A percentile compares a stretch with the other conserved stretches of the same genome.
phyloP scores from a whole-genome alignment of 768 basidiomycete genomes.

The Suillus subaureus region DNA sequence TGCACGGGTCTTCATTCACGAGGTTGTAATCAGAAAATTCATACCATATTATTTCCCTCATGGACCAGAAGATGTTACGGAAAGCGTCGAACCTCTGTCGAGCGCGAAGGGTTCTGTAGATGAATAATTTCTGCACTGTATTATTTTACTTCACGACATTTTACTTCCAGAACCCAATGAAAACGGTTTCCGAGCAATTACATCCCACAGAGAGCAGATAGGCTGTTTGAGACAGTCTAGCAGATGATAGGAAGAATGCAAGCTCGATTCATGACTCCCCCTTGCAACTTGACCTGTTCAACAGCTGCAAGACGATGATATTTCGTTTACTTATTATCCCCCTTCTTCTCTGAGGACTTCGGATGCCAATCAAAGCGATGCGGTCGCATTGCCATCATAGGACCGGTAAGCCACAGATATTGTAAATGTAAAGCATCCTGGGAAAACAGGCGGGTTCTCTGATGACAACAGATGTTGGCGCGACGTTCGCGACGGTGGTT shows the following conservation, averaged over 20 bases:
- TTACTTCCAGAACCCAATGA: background rate
- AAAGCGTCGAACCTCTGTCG: background rate
- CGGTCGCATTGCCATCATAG: background rate
- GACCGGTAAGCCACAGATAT: background rate
- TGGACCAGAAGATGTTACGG: background rate
- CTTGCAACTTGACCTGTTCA: background rate
- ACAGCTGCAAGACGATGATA: background rate
- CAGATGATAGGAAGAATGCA: background rate
- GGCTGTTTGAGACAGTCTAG: background rate
- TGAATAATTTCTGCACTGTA: background rate
- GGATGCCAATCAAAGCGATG: background rate
- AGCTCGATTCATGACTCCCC: too few relatives aligned
- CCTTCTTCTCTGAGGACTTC: background rate
- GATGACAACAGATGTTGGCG: background rate
- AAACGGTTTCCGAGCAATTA: background rate
- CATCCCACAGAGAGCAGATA: background rate
- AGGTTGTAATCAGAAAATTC: slow-evolving; percentile 37
- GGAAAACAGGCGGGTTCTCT: background rate
- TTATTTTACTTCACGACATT: background rate
- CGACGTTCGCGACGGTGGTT: background rate
- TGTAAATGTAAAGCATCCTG: background rate
- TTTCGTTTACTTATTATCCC: background rate
- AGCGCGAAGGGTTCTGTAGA: background rate
- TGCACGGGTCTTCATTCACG: background rate
- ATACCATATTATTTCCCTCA: slow-evolving; percentile 69